Conservation (phyloP, 768 basidiomycete species). For the Royoungia palumana region DNA sequence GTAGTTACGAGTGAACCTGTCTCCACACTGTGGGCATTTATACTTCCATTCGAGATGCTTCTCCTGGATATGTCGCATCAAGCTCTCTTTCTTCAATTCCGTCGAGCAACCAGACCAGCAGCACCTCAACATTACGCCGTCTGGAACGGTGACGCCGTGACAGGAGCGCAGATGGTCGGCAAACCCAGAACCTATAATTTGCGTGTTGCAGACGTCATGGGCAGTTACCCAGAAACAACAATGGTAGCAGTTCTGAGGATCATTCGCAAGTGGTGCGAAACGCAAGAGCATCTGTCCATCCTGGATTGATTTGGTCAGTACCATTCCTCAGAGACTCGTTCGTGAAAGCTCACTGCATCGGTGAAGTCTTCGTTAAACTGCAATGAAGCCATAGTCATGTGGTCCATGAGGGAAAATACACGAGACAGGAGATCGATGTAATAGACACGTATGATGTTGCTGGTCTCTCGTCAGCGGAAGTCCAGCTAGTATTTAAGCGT, state of each 20-base stretch:
- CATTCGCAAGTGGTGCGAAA: background rate
- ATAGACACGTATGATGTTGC: conserved; percentile 1
- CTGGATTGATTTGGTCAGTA: conserved; percentile 8
- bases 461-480: conserved; percentile 6
- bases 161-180: conserved; percentile 19
- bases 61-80: conserved; percentile 27
- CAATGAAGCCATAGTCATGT: conserved; percentile 1
- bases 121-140: conserved; percentile 6
- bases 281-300: conserved; percentile 3
- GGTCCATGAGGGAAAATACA: background rate
- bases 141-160: conserved; percentile 22
- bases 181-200: conserved; percentile 8
- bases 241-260: conserved; percentile 7
- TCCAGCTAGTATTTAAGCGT: conserved; percentile 16
- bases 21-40: conserved; percentile 16
- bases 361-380: conserved; percentile 1
- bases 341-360: conserved; percentile 5
- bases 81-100: conserved; percentile 28
- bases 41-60: conserved; percentile 19
- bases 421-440: background rate
- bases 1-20: conserved; percentile 26
- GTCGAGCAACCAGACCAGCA: conserved; percentile 17
- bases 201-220: background rate
- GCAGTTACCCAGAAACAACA: conserved; percentile 15
- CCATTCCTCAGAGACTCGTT: background rate